phyloP scores from a whole-genome alignment of 495 filamentous ascomycete genomes.

The Penicillium malachiteum region DNA sequence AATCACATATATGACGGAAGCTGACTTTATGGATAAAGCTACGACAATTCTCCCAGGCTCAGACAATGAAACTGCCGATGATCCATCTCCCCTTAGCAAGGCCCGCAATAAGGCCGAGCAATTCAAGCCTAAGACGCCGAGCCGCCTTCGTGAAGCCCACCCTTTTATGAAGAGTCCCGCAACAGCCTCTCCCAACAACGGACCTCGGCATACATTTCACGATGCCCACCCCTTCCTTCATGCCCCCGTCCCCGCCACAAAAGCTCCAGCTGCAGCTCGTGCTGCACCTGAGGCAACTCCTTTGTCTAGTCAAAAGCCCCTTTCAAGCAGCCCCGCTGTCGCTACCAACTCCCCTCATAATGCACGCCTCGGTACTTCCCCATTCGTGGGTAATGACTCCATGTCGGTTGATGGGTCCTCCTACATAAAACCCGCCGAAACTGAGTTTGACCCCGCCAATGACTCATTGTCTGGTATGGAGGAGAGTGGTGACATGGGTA shows the following conservation, averaged over 20 bases:
- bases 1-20: not conserved
- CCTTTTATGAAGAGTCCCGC: conserved; percentile 29
- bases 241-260: too few species aligned
- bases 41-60: not conserved
- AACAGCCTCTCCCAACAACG: too few species aligned
- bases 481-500: not conserved
- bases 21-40: not conserved
- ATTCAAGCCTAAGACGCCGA: conserved; percentile 49
- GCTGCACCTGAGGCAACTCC: too few species aligned
- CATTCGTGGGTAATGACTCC: not conserved
- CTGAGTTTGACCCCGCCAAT: not conserved
- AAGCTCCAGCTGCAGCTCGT: too few species aligned
- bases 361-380: not conserved
- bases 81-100: conserved; percentile 22
- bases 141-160: conserved; percentile 42
- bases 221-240: too few species aligned
- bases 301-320: too few species aligned
- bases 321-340: too few species aligned
- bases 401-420: conserved; percentile 6
- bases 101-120: conserved; percentile 40
- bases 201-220: too few species aligned
- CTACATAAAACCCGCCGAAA: not conserved
- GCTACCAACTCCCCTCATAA: too few species aligned
- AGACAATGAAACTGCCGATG: not conserved
- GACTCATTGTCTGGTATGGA: not conserved